These are phyloP conservation scores for Suaeda aralocaspica DNA, from an alignment of 148 eudicot species.

Conservation along the genomic window DNA sequence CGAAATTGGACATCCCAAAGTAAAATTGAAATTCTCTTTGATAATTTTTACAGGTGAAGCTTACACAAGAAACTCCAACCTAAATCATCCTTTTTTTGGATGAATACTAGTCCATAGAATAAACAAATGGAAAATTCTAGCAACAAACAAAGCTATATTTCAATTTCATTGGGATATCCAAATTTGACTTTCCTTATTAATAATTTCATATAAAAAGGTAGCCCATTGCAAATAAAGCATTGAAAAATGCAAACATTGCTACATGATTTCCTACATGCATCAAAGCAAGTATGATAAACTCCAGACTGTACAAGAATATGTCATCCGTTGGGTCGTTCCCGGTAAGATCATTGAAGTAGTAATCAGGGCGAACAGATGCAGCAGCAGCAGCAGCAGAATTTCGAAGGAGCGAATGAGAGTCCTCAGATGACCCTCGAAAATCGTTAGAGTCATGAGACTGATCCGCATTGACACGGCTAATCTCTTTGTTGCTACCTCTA, in stretches of 20 bases:
- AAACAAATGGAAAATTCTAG: background rate
- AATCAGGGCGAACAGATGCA: slow-evolving; percentile 29
- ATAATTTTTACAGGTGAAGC: background rate
- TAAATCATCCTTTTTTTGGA: background rate
- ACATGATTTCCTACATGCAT: slow-evolving; percentile 34
- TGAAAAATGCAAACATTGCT: background rate
- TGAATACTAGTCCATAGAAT: background rate
- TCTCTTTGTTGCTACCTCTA: slow-evolving; percentile 25
- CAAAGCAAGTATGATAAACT: slow-evolving; percentile 29
- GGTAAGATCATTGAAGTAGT: slow-evolving; percentile 31
- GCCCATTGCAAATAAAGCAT: background rate
- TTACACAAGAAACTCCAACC: background rate
- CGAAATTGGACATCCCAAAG: slow-evolving; percentile 1
- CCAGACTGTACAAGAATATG: slow-evolving; percentile 56
- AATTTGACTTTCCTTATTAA: background rate
- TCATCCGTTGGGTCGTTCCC: slow-evolving; percentile 46
- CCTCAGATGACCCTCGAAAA: slow-evolving; percentile 23
- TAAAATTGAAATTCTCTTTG: background rate
- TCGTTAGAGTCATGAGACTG: slow-evolving; percentile 29
- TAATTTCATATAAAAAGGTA: background rate
- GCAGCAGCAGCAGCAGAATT: slow-evolving; percentile 19
- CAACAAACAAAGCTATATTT: background rate
- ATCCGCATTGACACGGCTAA: slow-evolving; percentile 22
- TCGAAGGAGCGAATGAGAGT: slow-evolving; percentile 19
- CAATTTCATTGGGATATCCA: slow-evolving; percentile 8